Evolutionary conservation across 805 yeast genomes (phyloP), one percentile per base, ranked within the genome.

Genomic region (Candida sanyiensis): DNA sequence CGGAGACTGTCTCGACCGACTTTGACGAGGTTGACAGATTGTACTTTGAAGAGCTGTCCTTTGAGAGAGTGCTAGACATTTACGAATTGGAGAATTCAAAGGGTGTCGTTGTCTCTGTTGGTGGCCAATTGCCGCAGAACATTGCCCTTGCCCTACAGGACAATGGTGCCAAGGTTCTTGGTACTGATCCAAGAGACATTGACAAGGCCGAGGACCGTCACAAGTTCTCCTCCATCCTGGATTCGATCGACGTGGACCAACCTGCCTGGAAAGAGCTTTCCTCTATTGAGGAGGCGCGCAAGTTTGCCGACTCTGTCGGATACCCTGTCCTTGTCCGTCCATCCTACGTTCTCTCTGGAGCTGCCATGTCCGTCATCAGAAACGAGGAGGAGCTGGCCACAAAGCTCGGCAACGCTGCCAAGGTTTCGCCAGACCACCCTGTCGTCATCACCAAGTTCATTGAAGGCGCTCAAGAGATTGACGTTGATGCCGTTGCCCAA

Each of bases 161-260:
- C 33, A 73, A 82, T 48, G 93, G 93, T 47, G 95, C 95, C 52
- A 79, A 82, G 42, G 86, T 90, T 33, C 71, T 93, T 46, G 98
- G 98, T 61, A 90, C 98, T 35, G 72, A 83, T 60, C 98, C 98
- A 38, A 82, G 77, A 61, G 95, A 87, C 61, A 90, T 90, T 55
- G 98, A 90, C 66, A 83, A 80, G 63, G 98, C 98, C 46, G 98
- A 90, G 71, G 95, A 93, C 66, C 87, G 98, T 70, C 96, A 90
- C 70, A 93, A 90, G 70, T 90, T 90, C 69, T 89, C 97, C 16
- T 81, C 87, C 38, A 90, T 90, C 56, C 73, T 93, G 58, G 97
- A 90, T 64, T 80, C 93, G 33, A 87, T 93, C 58, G 82, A 82
- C 26, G 84, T 90, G 53, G 97, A 88, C 64, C 98, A 90, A 72